Evolutionary conservation across 73 alveolate genomes (phyloP).

Genomic region (Paramecium primaurelia): DNA sequence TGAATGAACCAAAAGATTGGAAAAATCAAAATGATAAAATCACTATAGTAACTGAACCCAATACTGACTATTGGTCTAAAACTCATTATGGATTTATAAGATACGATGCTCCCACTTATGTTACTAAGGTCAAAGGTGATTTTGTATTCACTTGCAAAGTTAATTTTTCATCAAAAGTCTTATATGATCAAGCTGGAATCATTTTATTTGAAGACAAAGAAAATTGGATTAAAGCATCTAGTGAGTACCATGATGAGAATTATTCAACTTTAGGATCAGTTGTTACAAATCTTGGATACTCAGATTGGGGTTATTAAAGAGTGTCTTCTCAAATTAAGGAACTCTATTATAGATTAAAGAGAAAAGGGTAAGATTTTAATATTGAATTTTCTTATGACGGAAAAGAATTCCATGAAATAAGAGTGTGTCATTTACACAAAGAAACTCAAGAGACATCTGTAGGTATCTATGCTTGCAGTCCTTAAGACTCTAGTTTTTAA

Average conservation of each 20-base stretch:
- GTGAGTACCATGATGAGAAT: background rate
- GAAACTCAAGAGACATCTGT: background rate
- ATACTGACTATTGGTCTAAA: background rate
- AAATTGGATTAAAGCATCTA: background rate
- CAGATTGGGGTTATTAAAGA: background rate
- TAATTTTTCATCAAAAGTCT: background rate
- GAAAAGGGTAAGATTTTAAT: conserved; percentile 14
- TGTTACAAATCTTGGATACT: background rate
- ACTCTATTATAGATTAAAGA: background rate
- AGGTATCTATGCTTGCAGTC: conserved; percentile 26
- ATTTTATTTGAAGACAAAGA: background rate
- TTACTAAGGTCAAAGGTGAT: background rate
- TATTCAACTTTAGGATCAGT: background rate
- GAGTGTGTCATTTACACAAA: conserved; percentile 8
- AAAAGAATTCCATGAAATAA: background rate
- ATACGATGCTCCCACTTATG: conserved; percentile 12
- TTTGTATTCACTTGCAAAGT: background rate
- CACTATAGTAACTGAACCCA: background rate
- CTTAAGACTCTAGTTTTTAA: background rate
- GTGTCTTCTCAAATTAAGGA: background rate
- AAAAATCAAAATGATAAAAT: background rate
- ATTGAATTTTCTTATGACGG: background rate
- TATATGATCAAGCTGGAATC: conserved; percentile 40
- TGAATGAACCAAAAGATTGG: background rate
- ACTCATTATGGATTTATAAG: background rate